Evolutionary conservation across 2,329 filamentous ascomycete genomes (phyloP), one percentile per base, ranked within the genome.

Genomic region (Taxawa tesnikishii): DNA sequence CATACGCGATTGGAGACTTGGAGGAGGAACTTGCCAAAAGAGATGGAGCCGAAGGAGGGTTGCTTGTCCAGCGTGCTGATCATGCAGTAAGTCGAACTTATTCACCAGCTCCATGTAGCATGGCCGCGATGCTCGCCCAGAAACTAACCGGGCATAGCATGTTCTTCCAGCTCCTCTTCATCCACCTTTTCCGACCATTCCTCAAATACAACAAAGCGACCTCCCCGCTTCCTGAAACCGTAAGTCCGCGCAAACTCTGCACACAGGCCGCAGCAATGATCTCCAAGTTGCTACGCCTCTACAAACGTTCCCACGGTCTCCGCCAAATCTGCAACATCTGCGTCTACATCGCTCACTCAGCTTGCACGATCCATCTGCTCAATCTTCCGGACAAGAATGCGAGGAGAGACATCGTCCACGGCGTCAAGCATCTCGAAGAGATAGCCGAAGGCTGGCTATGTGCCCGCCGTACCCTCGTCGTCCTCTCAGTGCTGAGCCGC

Each of bases 291-390:
- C 79, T 94, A 60, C 77, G 90, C 1, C 62, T 94, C 2, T 98
- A 96, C 59, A 94, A 93, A 55, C 83, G 88, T 44, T 79, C 79
- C 1, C 92, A 94, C 55, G 84, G 88, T 7, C 61, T 96, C 9
- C 76, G 84, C 4, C 88, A 96, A 52, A 94, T 98, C 19, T 93
- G 83, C 59, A 96, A 96, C 49, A 84, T 96, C 46, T 87, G 82
- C 3, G 85, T 96, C 1, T 98, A 98, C 55, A 94, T 96, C 58
- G 70, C 82, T 0, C 88, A 96, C 54, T 90, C 84, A 4, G 87
- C 90, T 17, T 94, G 85, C 51, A 94, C 85, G 0, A 92, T 96
- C 24, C 90, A 96, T 48, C 63, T 98, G 13, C 73, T 98, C 21
- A 94, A 94, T 43, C 64, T 96, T 2, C 87, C 87, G 0, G 87